Base-by-base conservation (phyloP, 306 rosid genomes). In the Sechiopsis laciniata region DNA sequence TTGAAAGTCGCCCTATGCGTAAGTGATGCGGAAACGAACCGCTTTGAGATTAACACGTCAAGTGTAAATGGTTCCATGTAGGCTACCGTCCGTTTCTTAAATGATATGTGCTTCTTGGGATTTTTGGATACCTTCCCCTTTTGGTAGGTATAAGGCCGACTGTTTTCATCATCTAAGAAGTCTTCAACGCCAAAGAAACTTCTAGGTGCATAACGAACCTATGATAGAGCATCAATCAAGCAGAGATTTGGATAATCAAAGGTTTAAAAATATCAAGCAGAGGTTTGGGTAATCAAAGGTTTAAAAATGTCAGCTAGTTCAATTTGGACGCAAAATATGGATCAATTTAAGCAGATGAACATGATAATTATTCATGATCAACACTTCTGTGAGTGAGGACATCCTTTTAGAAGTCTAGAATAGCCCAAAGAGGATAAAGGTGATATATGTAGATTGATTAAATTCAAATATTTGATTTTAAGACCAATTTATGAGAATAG, bases 161-260 rank as follows among this genome's bases (percentile, higher is more conserved):
- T 90, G 60, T 85, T 92, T 78, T 92, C 81, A 68, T 92, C 96
- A 26, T 92, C 92, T 6, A 92, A 77, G 74, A 88, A 92, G 82
- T 92, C 97, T 82, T 92, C 97, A 74, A 90, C 96, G 5, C 97
- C 97, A 0, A 94, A 94, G 74, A 94, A 90, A 86, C 95, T 94
- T 84, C 98, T 89, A 15, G 90, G 90, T 48, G 94, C 84, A 81
- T 57, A 59, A 58, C 78, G 86, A n/a, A 74, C 87, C 97, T 92
- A 76, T 56, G 74, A 70, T 52, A 59, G 0, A 76, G 48, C 53
- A 67, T 17, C 72, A 42, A 48, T 21, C 55, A 57, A 42, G 65
- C 8, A 59, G 57, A 53, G 26, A 29, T 20, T 63, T 16, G 35
- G 42, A 60, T 62, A 26, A 26, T 26, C 29, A 26, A 26, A 26